Evolutionary conservation across 257 asterid species (phyloP), one percentile per base, ranked within the genome.

Genomic region (Lycium ferocissimum): DNA sequence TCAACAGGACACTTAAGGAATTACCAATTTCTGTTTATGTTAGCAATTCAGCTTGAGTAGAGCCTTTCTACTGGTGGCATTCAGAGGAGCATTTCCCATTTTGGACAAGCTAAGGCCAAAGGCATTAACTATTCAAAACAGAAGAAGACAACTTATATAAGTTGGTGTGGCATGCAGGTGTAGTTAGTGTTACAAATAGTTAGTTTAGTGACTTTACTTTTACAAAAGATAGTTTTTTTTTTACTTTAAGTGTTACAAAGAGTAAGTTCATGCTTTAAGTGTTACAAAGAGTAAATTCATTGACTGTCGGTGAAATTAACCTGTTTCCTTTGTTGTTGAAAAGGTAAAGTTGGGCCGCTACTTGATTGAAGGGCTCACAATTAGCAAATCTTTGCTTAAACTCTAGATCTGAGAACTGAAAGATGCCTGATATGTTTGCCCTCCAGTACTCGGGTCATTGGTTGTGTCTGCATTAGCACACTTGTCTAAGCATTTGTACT

Each of bases 141-240:
- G 33, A 26, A 26, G 33, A 26, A 26, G 33, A 26, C 33, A 1
- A 26, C 33, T 26, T 26, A 26, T 26, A 26, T 26, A 26, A 26
- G 33, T 26, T 26, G 33, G 33, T 26, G 33, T 26, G 33, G 33
- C 33, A 26, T 26, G 33, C 33, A 26, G 33, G 33, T 26, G 33
- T 26, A 26, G 33, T 26, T 26, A 3, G 79, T 38, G 79, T 70
- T 70, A 7, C 14, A 38, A 69, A 37, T 15, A 69, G 53, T 70
- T 70, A 38, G 78, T 69, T 69, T 69, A 7, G 51, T 69, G 76
- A 37, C 73, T 69, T 69, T 69, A 37, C 51, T 9, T 14, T 69
- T 14, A 37, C 3, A 67, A 67, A 37, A 67, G 33, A 7, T 35
- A 35, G 76, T 67, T 38, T 67, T 69, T 67, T 69, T 0, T 15